These are phyloP conservation scores for Paramecium caudatum DNA, from an alignment of 73 alveolate genomes.

Conservation along the genomic window DNA sequence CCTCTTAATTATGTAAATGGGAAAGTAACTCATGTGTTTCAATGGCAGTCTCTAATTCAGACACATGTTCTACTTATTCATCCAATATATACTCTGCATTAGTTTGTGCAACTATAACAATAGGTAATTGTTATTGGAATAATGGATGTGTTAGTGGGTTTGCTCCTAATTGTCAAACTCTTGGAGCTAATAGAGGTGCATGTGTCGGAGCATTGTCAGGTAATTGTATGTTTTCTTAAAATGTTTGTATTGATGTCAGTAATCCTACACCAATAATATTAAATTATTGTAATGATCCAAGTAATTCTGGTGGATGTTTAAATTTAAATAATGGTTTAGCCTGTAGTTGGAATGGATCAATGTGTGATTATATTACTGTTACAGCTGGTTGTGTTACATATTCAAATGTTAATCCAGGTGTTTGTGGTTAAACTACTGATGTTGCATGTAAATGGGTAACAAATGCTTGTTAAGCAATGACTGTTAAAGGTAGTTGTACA, in stretches of 20 bases:
- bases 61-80: not conserved
- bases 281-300: slow-evolving; percentile 18
- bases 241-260: not conserved
- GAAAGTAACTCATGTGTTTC: not conserved
- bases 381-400: not conserved
- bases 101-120: not conserved
- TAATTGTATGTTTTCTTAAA: not conserved
- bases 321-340: not conserved
- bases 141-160: not conserved
- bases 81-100: not conserved
- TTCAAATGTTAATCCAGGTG: slow-evolving; percentile 43
- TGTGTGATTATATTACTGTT: not conserved
- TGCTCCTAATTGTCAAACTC: not conserved
- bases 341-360: not conserved
- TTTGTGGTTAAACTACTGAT: not conserved
- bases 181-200: slow-evolving; percentile 42
- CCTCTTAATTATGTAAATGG: slow-evolving; percentile 19
- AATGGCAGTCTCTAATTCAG: not conserved
- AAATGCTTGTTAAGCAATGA: not conserved
- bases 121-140: slow-evolving; percentile 25
- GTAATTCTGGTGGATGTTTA: not conserved
- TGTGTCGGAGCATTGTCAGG: slow-evolving; percentile 29
- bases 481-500: not conserved
- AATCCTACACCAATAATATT: not conserved
- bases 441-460: slow-evolving; percentile 14